Percentiles rank a stretch among this genome's conserved stretches.
Conservation (phyloP, 345 rosid genomes). For the Gossypium raimondii region DNA sequence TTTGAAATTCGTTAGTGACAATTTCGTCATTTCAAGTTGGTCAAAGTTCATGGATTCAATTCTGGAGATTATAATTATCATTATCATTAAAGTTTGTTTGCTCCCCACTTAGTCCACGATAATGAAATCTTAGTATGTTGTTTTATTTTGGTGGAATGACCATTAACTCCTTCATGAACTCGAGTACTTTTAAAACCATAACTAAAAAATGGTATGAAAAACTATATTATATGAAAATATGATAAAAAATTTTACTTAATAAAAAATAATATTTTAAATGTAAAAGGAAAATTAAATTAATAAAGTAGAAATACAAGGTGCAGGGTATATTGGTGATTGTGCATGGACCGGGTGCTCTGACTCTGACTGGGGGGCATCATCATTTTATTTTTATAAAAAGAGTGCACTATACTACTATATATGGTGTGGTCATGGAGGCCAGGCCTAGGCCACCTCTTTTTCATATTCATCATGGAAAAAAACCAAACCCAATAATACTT, state of each 20-base stretch:
- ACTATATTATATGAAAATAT: too few relatives aligned
- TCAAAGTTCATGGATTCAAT: conserved; percentile 45
- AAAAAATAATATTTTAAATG: too few relatives aligned
- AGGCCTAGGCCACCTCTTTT: conserved; percentile 12
- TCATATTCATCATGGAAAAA: not conserved
- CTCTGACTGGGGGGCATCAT: not conserved
- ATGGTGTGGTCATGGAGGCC: conserved; percentile 15
- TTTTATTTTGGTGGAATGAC: not conserved
- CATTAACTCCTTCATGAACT: not conserved
- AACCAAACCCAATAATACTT: not conserved
- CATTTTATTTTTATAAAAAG: conserved; percentile 6
- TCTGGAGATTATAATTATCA: not conserved
- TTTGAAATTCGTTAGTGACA: conserved; percentile 7
- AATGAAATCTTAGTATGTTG: conserved; percentile 8
- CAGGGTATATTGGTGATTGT: not conserved
- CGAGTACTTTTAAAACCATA: too few relatives aligned
- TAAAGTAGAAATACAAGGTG: too few relatives aligned
- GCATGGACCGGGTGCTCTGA: not conserved
- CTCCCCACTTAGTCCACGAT: conserved; percentile 53
- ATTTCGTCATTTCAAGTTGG: conserved; percentile 21
- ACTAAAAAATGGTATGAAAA: too few relatives aligned
- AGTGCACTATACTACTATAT: conserved; percentile 5
- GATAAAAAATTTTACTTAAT: too few relatives aligned
- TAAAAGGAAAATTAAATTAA: too few relatives aligned
- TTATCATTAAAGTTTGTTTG: conserved; percentile 23